These are phyloP conservation scores for Brassica cretica DNA, from an alignment of 345 rosid genomes.

Conservation along the genomic window DNA sequence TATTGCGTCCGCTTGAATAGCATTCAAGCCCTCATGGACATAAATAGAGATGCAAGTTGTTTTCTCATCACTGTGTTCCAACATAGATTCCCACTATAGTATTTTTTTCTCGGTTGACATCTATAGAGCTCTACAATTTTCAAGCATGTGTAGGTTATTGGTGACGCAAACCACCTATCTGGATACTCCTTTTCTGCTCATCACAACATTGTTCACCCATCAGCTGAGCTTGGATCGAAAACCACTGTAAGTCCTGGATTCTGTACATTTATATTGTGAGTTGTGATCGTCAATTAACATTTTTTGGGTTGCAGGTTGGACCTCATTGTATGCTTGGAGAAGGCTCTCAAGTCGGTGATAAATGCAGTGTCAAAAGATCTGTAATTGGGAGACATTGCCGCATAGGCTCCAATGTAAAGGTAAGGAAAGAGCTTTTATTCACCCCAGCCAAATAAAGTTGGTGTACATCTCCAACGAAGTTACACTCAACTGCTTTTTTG, in stretches of 20 bases:
- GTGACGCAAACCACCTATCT: constrained; percentile 83
- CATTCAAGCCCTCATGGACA: constrained; percentile 88
- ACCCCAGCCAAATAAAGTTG: neutral
- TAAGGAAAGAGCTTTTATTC: constrained; percentile 33
- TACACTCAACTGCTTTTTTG: constrained; percentile 4
- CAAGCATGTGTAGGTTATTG: constrained; percentile 53
- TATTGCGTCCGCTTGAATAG: constrained; percentile 80
- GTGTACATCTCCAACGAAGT: neutral
- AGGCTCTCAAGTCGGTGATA: constrained; percentile 95
- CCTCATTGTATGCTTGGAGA: constrained; percentile 92
- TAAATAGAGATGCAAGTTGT: constrained; percentile 83
- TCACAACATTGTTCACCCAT: constrained; percentile 76
- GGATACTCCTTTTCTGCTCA: constrained; percentile 79
- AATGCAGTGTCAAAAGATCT: constrained; percentile 94
- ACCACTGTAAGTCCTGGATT: constrained; percentile 60
- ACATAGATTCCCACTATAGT: neutral
- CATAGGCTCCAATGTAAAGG: constrained; percentile 97
- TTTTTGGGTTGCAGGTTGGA: constrained; percentile 62
- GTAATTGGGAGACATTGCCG: constrained; percentile 95
- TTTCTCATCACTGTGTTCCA: neutral
- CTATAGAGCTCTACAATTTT: constrained; percentile 1
- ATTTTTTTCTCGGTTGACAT: neutral
- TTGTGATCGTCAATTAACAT: constrained; percentile 4
- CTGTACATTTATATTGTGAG: neutral
- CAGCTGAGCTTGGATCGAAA: constrained; percentile 85